Base-by-base conservation (phyloP, 441 rosid species). In the Pelargonium australe region DNA sequence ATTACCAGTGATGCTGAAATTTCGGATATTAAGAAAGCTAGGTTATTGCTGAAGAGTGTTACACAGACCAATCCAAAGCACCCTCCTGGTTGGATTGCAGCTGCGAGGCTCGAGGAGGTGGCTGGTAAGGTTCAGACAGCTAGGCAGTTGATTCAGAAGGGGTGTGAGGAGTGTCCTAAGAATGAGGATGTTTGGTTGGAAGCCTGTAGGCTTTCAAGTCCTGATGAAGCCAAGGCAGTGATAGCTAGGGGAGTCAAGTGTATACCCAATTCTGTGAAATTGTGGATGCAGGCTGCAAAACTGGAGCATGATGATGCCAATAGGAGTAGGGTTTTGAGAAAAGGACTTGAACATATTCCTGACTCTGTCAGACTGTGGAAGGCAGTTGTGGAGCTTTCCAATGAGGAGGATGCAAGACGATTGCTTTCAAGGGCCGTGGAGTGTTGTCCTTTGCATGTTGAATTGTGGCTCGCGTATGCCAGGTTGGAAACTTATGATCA, bases 121-220 rank as follows among this genome's bases (percentile, higher is more conserved):
- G 76, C 71, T 0, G 76, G 71, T 14, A 62, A 73, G 63, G 47
- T 73, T 49, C 67, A 73, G 63, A 67, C 63, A 3, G 71, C 71
- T 11, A 73, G 67, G 68, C 76, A 62, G 61, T 47, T 73, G 63
- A 73, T 73, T 13, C 71, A 45, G 62, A 73, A 62, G 51, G 71
- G 76, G 41, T 73, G 76, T 9, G 76, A 73, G 62, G 76, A 73
- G 68, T 73, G 76, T 63, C 71, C 76, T n/a, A 67, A 45, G 20
- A 62, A 63, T 45, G 71, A 73, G 61, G 71, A 73, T 49, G 71
- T 73, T 40, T 73, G 76, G 76, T 67, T 73, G 53, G 71, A 73
- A 57, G 68, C 76, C 0, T 73, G 71, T 23, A 14, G 71, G n/a
- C 67, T 73, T 47, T 16, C 67, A 0, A 73, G 71, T 23, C 76